Base-by-base conservation (phyloP, 768 basidiomycete species). In the Vararia minispora region DNA sequence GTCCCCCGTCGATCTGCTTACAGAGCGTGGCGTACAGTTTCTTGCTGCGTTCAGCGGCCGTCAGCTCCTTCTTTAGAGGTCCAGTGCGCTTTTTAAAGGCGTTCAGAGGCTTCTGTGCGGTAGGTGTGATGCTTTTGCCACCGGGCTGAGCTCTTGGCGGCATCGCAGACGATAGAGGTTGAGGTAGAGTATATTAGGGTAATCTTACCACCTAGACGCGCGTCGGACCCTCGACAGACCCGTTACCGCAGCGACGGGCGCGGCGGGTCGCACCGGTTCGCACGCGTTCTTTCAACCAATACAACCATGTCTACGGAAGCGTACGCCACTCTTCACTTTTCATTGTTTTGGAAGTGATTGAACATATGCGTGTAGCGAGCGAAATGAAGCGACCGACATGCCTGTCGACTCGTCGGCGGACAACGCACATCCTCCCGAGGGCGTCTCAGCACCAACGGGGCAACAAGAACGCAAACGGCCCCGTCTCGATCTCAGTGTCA, bases 1-100 rank as follows among this genome's bases (percentile, higher is more conserved):
- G 78, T 2, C 82, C 85, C n/a, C 82, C 87, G 45, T 92, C 87
- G 49, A 92, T 79, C 56, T 94, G 91, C 8, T 85, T 82, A 54
- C 76, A 80, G 3, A 95, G 62, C 27, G 85, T 83, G 34, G 72
- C 76, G 60, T 84, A 90, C 36, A 84, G 63, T 13, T 76, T 70
- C 51, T 72, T 77, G 35, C 70, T 46, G 28, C 58, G 50, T 35
- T 64, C 64, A 24, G 52, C 48, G 23, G 52, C 44, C 4, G 63
- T 44, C 4, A 59, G 43, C 1, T 58, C 53, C 33, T 55, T 50
- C 41, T 59, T 64, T 21, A 48, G 45, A 50, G 55, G 46, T 48
- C 55, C 12, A 50, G 52, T 36, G 45, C 35, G 50, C 41, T 42
- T 51, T 21, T 13, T 29, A 17, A 17, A 20, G 5, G 42, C 9